Evolutionary conservation across 495 filamentous ascomycete genomes (phyloP).

Genomic region (Apiosordaria backusii): DNA sequence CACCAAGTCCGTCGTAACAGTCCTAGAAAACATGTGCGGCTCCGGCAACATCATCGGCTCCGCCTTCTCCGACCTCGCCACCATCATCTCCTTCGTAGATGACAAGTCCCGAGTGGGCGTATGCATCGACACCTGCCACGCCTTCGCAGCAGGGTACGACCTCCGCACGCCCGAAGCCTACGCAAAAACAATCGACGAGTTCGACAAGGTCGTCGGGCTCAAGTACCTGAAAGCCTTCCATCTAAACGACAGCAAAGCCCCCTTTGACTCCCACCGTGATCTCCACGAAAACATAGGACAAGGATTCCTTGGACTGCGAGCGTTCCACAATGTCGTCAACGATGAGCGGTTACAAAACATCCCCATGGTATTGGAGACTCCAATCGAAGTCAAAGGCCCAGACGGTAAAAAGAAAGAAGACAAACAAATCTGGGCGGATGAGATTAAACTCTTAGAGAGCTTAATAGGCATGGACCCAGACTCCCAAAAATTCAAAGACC

Average conservation of each 20-base stretch:
- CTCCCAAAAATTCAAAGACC: conserved; percentile 60
- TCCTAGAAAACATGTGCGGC: conserved; percentile 95
- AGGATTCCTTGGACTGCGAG: conserved; percentile 82
- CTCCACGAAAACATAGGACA: conserved; percentile 93
- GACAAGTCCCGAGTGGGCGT: conserved; percentile 88
- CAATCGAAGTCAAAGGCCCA: conserved; percentile 64
- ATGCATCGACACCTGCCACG: conserved; percentile 94
- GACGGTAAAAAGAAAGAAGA: conserved; percentile 62
- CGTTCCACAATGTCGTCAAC: conserved; percentile 91
- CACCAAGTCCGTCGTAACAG: conserved; percentile 70
- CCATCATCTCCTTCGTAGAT: conserved; percentile 73
- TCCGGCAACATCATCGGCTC: conserved; percentile 82
- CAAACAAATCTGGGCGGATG: conserved; percentile 72
- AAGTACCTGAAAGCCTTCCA: conserved; percentile 82
- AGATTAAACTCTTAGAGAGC: conserved; percentile 85
- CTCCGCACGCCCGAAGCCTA: conserved; percentile 73
- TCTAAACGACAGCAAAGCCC: conserved; percentile 90
- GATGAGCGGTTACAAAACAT: conserved; percentile 68
- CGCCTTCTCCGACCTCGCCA: conserved; percentile 76
- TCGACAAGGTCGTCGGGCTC: conserved; percentile 75
- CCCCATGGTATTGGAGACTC: conserved; percentile 93
- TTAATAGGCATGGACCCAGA: conserved; percentile 79
- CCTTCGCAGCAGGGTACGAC: conserved; percentile 91
- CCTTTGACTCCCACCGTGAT: conserved; percentile 71
- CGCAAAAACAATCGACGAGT: conserved; percentile 63